Evolutionary conservation across 768 basidiomycete species (phyloP), one percentile per base, ranked within the genome.

Genomic region (Tulasnella sp.): DNA sequence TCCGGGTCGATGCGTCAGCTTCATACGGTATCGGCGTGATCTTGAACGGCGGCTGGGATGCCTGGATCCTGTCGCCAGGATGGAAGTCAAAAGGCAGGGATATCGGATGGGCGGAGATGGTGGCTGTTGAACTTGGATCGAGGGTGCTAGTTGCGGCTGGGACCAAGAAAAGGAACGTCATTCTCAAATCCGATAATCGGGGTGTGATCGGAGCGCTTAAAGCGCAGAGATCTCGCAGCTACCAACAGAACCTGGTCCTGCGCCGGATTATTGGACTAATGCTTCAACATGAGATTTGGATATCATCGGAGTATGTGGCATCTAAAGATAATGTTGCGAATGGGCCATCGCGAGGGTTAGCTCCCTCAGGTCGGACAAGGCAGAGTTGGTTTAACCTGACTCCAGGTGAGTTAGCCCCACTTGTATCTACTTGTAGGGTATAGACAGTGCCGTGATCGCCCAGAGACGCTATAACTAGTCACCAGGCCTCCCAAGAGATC

Each of bases 71-170:
- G 12, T 7, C 18, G 5, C 9, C 18, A 7, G 48, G 76, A 76
- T 76, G 76, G 41, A 44, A 76, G 20, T 44, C 76, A 4, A 16
- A 44, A 18, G 76, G 76, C 34, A 76, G 76, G 31, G 76, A 76
- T 40, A 76, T 76, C 50, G 48, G 76, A 9, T 76, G 76, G 76
- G 76, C 76, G 8, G 76, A 76, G 48, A 76, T 76, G 76, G 50
- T 54, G 5, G 76, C 76, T 50, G 40, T 76, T n/a, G 76, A 76
- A 34, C 48, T 76, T 6, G 76, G 76, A 6, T 34, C 48, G 24
- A 22, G 42, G 20, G 22, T 34, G 7, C 76, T 76, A 18, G 44
- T 34, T 4, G 42, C 14, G 9, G 14, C 44, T 4, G 76, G 76
- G n/a, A 44, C 7, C 5, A 12, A 8, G 4, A 34, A 76, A 8